Conservation (phyloP, 163 green algal genomes). For the Scenedesmus sp. region DNA sequence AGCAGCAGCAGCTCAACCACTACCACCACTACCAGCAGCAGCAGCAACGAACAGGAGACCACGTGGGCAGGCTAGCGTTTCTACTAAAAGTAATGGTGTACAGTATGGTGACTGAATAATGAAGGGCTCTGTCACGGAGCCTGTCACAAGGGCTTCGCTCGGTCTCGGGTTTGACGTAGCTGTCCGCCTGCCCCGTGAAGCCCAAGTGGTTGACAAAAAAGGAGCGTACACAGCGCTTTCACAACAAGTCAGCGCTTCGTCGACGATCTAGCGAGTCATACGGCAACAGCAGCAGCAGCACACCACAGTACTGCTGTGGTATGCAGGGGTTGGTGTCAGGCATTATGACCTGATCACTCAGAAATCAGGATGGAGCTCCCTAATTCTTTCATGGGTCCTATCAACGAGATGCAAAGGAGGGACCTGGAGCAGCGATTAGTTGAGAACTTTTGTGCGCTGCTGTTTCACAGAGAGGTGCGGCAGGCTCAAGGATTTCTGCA, state of each 20-base stretch:
- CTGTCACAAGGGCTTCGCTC: background rate
- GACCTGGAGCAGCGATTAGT: conserved; percentile 25
- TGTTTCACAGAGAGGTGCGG: conserved; percentile 55
- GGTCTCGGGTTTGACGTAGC: conserved; percentile 6
- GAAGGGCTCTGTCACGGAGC: background rate
- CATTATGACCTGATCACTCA: background rate
- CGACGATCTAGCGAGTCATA: background rate
- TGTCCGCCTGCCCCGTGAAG: background rate
- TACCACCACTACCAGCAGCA: background rate
- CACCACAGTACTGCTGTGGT: background rate
- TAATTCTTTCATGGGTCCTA: background rate
- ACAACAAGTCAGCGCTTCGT: background rate
- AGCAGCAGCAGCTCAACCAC: conserved; percentile 11
- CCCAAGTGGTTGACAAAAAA: background rate
- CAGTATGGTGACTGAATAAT: background rate
- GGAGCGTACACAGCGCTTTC: background rate
- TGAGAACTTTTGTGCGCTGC: conserved; percentile 54
- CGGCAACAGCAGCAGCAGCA: background rate
- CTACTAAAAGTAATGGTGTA: background rate
- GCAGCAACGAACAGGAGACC: background rate
- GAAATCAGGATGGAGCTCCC: background rate
- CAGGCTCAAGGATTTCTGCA: background rate
- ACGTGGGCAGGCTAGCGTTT: background rate
- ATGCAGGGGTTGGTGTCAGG: background rate
- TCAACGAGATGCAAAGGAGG: conserved; percentile 17